phyloP scores from a whole-genome alignment of 2,329 filamentous ascomycete species.

The Alternaria solani region DNA sequence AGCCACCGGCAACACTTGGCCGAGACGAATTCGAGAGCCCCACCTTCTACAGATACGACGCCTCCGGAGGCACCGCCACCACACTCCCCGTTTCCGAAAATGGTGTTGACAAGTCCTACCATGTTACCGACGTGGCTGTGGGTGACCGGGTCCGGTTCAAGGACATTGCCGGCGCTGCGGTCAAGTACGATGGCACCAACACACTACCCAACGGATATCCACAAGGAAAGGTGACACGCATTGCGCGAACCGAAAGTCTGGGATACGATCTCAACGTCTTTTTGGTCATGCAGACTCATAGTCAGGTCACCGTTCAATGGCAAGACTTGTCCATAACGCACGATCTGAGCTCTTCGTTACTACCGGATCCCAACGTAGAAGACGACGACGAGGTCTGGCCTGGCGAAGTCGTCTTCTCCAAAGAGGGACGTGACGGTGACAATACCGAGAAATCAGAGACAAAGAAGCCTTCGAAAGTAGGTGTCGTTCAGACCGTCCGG shows the following conservation, averaged over 20 bases:
- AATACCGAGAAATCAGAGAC: slow-evolving; percentile 38
- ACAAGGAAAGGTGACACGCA: slow-evolving; percentile 54
- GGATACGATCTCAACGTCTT: slow-evolving; percentile 68
- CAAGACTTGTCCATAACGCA: slow-evolving; percentile 63
- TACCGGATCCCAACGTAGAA: slow-evolving; percentile 61
- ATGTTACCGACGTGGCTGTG: slow-evolving; percentile 52
- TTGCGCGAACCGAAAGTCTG: slow-evolving; percentile 58
- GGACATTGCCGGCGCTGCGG: slow-evolving; percentile 59
- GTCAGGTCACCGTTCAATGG: slow-evolving; percentile 65
- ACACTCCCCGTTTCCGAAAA: slow-evolving; percentile 36
- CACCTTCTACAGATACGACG: slow-evolving; percentile 56
- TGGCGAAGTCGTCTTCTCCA: slow-evolving; percentile 62
- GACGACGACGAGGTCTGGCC: slow-evolving; percentile 66
- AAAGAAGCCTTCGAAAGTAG: slow-evolving; percentile 59
- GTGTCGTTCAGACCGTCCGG: slow-evolving; percentile 65
- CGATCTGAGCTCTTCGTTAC: slow-evolving; percentile 56
- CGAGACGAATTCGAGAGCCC: slow-evolving; percentile 55
- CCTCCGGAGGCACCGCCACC: slow-evolving; percentile 28
- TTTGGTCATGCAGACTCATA: slow-evolving; percentile 59
- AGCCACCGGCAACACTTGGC: slow-evolving; percentile 43
- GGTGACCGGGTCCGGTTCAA: slow-evolving; percentile 64
- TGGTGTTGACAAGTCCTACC: slow-evolving; percentile 39
- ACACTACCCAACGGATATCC: slow-evolving; percentile 37
- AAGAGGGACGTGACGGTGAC: slow-evolving; percentile 44
- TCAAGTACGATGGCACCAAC: slow-evolving; percentile 59